These are phyloP conservation scores for Geum urbanum DNA, from an alignment of 306 rosid species.

Conservation along the genomic window DNA sequence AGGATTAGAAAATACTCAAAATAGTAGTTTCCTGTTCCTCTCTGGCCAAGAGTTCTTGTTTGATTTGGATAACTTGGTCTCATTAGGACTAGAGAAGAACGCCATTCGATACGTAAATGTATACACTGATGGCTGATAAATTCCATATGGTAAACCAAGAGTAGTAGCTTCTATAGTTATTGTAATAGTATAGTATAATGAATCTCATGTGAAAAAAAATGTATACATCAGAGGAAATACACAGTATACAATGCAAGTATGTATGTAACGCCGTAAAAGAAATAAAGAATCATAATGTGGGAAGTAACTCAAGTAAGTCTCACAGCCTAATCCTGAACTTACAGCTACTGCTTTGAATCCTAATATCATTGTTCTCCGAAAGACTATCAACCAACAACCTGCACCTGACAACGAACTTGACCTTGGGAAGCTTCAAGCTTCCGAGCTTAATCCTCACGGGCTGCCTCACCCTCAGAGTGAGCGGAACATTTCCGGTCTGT, in stretches of 20 bases:
- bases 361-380: slow-evolving; percentile 33
- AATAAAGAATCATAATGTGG: neutral
- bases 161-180: no score
- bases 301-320: neutral
- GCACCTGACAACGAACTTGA: slow-evolving; percentile 67
- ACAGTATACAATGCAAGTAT: neutral
- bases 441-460: slow-evolving; percentile 81
- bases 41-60: no score
- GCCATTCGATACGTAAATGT: no score
- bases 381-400: slow-evolving; percentile 48
- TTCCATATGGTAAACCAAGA: no score
- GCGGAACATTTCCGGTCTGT: slow-evolving; percentile 48
- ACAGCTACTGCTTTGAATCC: slow-evolving; percentile 52
- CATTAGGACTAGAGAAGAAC: no score
- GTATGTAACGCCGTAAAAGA: neutral
- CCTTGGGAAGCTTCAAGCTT: slow-evolving; percentile 58
- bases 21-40: no score
- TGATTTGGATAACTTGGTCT: no score
- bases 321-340: slow-evolving; percentile 59
- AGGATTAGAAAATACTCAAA: no score
- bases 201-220: neutral
- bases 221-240: neutral
- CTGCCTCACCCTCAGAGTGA: slow-evolving; percentile 53
- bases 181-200: no score
- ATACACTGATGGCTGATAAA: no score